Conservation (phyloP, 2,329 filamentous ascomycete species). For the Ophiobolus disseminans region DNA sequence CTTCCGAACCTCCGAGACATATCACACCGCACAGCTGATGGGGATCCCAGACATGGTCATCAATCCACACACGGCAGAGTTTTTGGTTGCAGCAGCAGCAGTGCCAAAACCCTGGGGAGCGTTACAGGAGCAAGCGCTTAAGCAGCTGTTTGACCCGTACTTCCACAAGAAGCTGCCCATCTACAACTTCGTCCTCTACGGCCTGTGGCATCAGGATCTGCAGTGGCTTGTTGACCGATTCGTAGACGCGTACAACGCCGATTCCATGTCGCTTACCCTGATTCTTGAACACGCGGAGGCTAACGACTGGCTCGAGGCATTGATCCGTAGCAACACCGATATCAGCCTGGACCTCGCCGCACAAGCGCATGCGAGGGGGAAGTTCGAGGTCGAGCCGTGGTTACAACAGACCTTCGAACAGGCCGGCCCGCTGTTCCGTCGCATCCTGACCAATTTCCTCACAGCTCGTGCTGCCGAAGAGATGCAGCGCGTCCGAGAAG, state of each 20-base stretch:
- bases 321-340: constrained; percentile 79
- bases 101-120: constrained; percentile 79
- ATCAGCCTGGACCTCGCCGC: constrained; percentile 89
- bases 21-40: constrained; percentile 62
- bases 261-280: constrained; percentile 70
- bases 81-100: constrained; percentile 78
- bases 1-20: constrained; percentile 64
- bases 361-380: constrained; percentile 79
- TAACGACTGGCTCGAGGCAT: constrained; percentile 82
- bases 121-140: constrained; percentile 76
- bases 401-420: constrained; percentile 72
- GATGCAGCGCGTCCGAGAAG: constrained; percentile 74
- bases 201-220: constrained; percentile 88
- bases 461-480: constrained; percentile 85
- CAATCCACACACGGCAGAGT: constrained; percentile 77
- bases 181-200: constrained; percentile 88
- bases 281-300: constrained; percentile 82
- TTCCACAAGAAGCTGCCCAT: constrained; percentile 78
- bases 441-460: constrained; percentile 79
- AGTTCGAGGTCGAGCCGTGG: constrained; percentile 84
- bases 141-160: constrained; percentile 82
- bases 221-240: constrained; percentile 84
- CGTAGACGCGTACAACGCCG: constrained; percentile 75
- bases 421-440: constrained; percentile 70
- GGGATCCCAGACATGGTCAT: constrained; percentile 67